Conservation (phyloP, 768 basidiomycete genomes). For the Kwoniella dendrophila region DNA sequence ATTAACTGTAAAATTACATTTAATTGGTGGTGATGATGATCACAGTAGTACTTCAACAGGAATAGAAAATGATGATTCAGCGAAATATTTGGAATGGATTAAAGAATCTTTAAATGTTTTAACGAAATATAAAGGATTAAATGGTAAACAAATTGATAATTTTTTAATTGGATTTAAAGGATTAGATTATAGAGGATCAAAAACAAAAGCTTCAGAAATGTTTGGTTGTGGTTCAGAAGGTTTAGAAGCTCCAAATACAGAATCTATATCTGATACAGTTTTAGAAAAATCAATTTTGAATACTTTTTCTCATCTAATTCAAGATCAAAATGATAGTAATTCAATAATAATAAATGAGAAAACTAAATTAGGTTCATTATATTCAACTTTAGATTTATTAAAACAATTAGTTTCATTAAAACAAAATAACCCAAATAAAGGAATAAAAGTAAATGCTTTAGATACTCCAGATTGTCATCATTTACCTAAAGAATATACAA, state of each 20-base stretch:
- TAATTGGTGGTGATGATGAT: slow-evolving; percentile 21
- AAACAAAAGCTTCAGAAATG: slow-evolving; percentile 36
- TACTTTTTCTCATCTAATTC: slow-evolving; percentile 10
- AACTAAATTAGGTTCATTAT: slow-evolving; percentile 46
- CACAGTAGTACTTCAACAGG: not conserved
- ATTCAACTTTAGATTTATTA: slow-evolving; percentile 40
- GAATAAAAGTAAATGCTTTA: slow-evolving; percentile 41
- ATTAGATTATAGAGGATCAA: slow-evolving; percentile 50
- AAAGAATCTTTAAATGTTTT: slow-evolving; percentile 26
- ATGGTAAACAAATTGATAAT: slow-evolving; percentile 33
- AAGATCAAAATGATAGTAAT: not conserved
- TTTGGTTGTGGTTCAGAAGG: slow-evolving; percentile 44
- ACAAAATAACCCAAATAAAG: not conserved
- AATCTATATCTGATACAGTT: slow-evolving; percentile 19
- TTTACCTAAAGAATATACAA: slow-evolving; percentile 47
- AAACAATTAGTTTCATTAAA: slow-evolving; percentile 8
- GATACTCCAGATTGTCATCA: slow-evolving; percentile 55
- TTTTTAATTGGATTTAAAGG: slow-evolving; percentile 52
- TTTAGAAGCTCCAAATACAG: slow-evolving; percentile 5
- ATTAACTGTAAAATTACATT: slow-evolving; percentile 44
- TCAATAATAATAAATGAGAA: slow-evolving; percentile 19
- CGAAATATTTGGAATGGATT: slow-evolving; percentile 21
- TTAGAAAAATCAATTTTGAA: slow-evolving; percentile 29
- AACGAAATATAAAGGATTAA: slow-evolving; percentile 30
- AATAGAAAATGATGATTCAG: no score